Base-by-base conservation (phyloP, 352 stramenopile species). In the Pythium sukuiense region DNA sequence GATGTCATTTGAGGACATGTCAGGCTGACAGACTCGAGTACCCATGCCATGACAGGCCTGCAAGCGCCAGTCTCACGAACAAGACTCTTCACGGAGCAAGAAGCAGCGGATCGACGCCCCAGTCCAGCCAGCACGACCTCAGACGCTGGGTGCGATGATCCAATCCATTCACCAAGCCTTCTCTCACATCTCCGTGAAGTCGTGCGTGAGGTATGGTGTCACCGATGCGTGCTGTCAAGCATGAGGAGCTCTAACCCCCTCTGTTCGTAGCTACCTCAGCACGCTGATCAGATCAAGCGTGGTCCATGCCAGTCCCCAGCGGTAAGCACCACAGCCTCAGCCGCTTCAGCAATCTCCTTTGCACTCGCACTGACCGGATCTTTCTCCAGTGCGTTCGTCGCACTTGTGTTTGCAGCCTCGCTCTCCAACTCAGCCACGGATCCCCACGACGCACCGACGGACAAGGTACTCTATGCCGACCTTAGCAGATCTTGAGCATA, bases 381-480 rank as follows among this genome's bases (percentile, higher is more conserved):
- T 49, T 26, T 14, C 26, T 35, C 12, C 30, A 73, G 67, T 6
- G 12, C 46, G 14, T 73, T 73, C 43, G 67, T 69, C n/a, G 61
- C 67, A n/a, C 35, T 73, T 2, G 67, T 73, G 3, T 73, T 73
- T 39, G 58, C 67, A 9, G 67, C 67, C 0, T 73, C 67, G 7
- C 53, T 65, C 27, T 30, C 37, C 16, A 72, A 72, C 48, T 37
- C 50, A 4, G 59, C 49, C 27, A 45, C 37, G 32, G 49, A 61
- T 49, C 18, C 30, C 3, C 18, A 30, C 2, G 24, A 43, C 20
- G 5, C 7, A 59, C 18, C 3, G 30, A 27, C 39, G 13, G 41
- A 65, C 37, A 61, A 65, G 56, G 63, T 70, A 20, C 12, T 13
- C 50, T 56, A 2, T 24, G 33, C 45, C 20, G 24, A 18, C 24